phyloP scores from a whole-genome alignment of 1,284 basidiomycete genomes.

The Megacollybia platyphylla region DNA sequence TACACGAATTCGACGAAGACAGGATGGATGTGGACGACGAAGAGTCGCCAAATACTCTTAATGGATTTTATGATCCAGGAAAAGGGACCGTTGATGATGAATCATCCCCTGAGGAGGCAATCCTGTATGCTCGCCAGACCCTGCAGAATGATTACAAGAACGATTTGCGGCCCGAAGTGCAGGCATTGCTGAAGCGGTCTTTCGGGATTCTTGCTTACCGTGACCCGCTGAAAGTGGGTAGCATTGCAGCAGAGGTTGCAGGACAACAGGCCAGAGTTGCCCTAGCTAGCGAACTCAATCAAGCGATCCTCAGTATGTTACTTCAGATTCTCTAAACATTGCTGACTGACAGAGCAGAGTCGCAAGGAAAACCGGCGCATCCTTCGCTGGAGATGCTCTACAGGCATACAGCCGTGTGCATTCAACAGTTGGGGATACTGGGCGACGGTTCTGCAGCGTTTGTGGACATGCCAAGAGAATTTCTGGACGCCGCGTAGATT shows the following conservation, averaged over 20 bases:
- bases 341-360: slow-evolving; percentile 35
- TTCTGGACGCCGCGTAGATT: slow-evolving; percentile 28
- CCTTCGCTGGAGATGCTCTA: slow-evolving; percentile 67
- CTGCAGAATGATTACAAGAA: slow-evolving; percentile 54
- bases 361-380: slow-evolving; percentile 57
- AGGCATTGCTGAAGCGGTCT: slow-evolving; percentile 53
- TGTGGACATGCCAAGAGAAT: slow-evolving; percentile 63
- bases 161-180: slow-evolving; percentile 48
- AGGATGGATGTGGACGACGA: slow-evolving; percentile 41
- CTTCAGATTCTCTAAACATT: slow-evolving; percentile 2
- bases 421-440: slow-evolving; percentile 54
- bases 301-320: slow-evolving; percentile 64
- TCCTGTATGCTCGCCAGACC: slow-evolving; percentile 51
- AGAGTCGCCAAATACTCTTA: slow-evolving; percentile 5
- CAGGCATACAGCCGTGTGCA: slow-evolving; percentile 53
- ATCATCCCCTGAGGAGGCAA: slow-evolving; percentile 46
- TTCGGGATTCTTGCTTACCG: slow-evolving; percentile 71
- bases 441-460: slow-evolving; percentile 69
- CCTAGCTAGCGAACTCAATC: slow-evolving; percentile 68
- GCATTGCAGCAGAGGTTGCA: slow-evolving; percentile 50
- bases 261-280: slow-evolving; percentile 50
- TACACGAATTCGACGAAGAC: slow-evolving; percentile 27
- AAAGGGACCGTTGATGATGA: slow-evolving; percentile 28
- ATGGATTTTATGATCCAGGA: not conserved
- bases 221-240: slow-evolving; percentile 53